Evolutionary conservation across 2,329 filamentous ascomycete genomes (phyloP).

Genomic region (Myriosclerotinia curreyana): DNA sequence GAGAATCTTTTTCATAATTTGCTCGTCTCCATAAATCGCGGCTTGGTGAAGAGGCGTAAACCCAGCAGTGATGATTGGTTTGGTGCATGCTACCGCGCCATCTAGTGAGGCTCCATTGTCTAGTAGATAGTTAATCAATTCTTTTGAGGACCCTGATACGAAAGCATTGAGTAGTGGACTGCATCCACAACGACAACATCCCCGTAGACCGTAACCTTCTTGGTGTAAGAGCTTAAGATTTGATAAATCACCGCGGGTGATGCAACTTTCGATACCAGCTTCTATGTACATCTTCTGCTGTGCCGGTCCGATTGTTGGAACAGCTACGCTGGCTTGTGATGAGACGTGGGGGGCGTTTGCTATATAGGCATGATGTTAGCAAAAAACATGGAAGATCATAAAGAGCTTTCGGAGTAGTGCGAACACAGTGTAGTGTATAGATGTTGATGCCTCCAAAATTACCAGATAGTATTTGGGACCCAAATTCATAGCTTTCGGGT

Average conservation of each 20-base stretch:
- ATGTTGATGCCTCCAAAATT: too few relatives aligned
- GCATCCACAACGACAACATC: background rate
- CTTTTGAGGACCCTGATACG: too few relatives aligned
- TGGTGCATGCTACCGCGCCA: background rate
- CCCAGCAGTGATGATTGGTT: background rate
- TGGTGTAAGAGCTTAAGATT: background rate
- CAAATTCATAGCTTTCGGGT: too few relatives aligned
- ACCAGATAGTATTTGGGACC: too few relatives aligned
- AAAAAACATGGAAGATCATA: too few relatives aligned
- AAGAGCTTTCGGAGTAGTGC: too few relatives aligned
- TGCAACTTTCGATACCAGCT: background rate
- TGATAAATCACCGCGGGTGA: background rate
- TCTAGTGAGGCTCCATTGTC: background rate
- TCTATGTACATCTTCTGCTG: too few relatives aligned
- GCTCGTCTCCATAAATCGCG: background rate
- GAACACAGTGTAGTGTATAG: too few relatives aligned
- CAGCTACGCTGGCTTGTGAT: too few relatives aligned
- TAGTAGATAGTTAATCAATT: background rate
- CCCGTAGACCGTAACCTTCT: background rate
- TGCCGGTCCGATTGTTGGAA: too few relatives aligned
- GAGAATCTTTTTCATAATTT: slow-evolving; percentile 3
- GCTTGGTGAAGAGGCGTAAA: background rate
- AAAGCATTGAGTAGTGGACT: slow-evolving; percentile 7
- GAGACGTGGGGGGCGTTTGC: too few relatives aligned
- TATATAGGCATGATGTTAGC: too few relatives aligned